Evolutionary conservation across 2,329 filamentous ascomycete genomes (phyloP), one percentile per base, ranked within the genome.

Genomic region (Monilinia fructigena): DNA sequence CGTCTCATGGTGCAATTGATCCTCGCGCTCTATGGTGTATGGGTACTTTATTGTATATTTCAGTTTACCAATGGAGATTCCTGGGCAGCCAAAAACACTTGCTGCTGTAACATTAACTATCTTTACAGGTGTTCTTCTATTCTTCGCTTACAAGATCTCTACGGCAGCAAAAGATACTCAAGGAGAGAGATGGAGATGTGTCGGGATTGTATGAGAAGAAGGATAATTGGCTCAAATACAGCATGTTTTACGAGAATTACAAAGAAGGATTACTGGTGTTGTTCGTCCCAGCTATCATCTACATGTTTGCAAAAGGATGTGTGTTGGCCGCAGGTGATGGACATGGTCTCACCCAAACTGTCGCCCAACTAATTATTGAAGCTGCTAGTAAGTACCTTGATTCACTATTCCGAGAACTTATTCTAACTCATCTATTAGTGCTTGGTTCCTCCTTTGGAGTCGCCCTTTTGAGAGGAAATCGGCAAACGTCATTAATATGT

Each of bases 211-310:
- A 93, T 78, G 91, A 97, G 68, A 85, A 98, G 79, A 96, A 95
- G 82, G 86, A 90, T 67, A 88, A 89, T 52, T 97, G 95, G 93
- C 84, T 92, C 77, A 96, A 95, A 81, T 99, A 99, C 83, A 95
- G 91, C 74, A 83, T 97, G 69, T 98, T 99, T 80, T 99, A 99
- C 81, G 95, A 98, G 75, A 89, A 89, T 73, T 98, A 97, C 83
- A 93, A 93, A 92, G 81, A 92, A 91, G 78, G 87, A 89, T 73
- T 97, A 94, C 81, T 99, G 95, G 95, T 98, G 94, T 80, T 97
- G 31, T 98, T 99, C 76, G 84, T 98, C 18, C 95, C 95, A 0
- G 82, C 85, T 68, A 97, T 98, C 74, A 68, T 93, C 70, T 98
- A 98, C 82, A 90, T 93, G 82, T 93, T 97, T 75, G 89, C 87